Base-by-base conservation (phyloP, 192 early-diverging fungal genomes). In the Coemansia guatemalensis region DNA sequence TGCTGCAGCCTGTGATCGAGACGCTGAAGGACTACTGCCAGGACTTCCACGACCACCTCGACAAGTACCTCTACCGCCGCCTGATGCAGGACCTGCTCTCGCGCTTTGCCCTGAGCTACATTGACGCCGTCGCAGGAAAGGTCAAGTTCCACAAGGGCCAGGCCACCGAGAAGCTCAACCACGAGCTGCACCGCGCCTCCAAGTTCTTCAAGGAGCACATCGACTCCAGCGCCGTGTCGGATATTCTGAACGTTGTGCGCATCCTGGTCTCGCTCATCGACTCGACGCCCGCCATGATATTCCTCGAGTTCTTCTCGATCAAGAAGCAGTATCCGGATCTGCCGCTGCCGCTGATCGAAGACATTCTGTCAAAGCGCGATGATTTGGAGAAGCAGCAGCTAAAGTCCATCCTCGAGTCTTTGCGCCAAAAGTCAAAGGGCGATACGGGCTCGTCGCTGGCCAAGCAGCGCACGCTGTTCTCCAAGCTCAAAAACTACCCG, bases 21-120 rank as follows among this genome's bases (percentile, higher is more conserved):
- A 98, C 96, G 20, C 76, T 98, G n/a, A 90, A 92, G 67, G 97
- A 99, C 74, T 98, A 99, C 81, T 89, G 85, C 64, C 81, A 86
- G 29, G 95, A 99, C 67, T 96, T 94, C 64, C 85, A 86, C 60
- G 82, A 82, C 58, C 89, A 93, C 65, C 78, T 99, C 82, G 86
- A 95, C 68, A 89, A 92, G 58, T 94, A 93, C 68, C 78, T 99
- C 64, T 94, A 93, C 82, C 85, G 82, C 60, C 94, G 92, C 59
- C 81, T 97, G 55, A 86, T 91, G 66, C 87, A 92, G 32, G 93
- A 94, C 65, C 86, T 95, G 62, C 69, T 97, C 69, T 93, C 96
- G 39, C 81, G 91, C 1, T 89, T 96, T 64, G 73, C 95, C 47
- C 82, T 95, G 33, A 74, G 86, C 9, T 96, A 93, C 67, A 75